These are phyloP conservation scores for Salix viminalis DNA, from an alignment of 345 rosid genomes.

Conservation along the genomic window DNA sequence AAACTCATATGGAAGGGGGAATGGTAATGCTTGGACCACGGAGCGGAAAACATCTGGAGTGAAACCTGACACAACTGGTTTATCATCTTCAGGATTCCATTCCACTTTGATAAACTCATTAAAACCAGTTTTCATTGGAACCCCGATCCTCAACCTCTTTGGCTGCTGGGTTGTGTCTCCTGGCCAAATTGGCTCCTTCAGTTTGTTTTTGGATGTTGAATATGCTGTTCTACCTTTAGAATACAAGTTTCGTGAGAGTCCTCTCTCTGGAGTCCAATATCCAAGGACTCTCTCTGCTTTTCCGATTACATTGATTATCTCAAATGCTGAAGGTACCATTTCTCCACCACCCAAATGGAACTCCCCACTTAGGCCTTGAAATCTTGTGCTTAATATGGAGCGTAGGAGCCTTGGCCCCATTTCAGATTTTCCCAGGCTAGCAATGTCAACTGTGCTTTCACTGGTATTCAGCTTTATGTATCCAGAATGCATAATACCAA, in stretches of 20 bases:
- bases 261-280: slow-evolving; percentile 18
- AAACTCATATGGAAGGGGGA: slow-evolving; percentile 24
- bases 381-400: slow-evolving; percentile 1
- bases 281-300: slow-evolving; percentile 30
- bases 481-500: neutral
- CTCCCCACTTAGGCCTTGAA: slow-evolving; percentile 14
- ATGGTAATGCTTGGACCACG: slow-evolving; percentile 19
- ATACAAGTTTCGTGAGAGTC: neutral
- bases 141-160: slow-evolving; percentile 26
- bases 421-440: slow-evolving; percentile 6
- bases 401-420: slow-evolving; percentile 7
- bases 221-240: neutral
- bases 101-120: slow-evolving; percentile 11
- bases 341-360: slow-evolving; percentile 12
- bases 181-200: slow-evolving; percentile 31
- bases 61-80: slow-evolving; percentile 18
- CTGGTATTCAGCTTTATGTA: neutral
- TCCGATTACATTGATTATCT: slow-evolving; percentile 33
- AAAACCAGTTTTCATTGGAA: slow-evolving; percentile 31
- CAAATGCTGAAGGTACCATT: slow-evolving; percentile 21
- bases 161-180: slow-evolving; percentile 29
- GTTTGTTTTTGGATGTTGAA: slow-evolving; percentile 10
- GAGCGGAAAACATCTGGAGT: slow-evolving; percentile 39
- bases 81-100: slow-evolving; percentile 12
- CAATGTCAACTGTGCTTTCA: slow-evolving; percentile 10